Conservation (phyloP, 495 filamentous ascomycete species). For the Penicillium turbatum region DNA sequence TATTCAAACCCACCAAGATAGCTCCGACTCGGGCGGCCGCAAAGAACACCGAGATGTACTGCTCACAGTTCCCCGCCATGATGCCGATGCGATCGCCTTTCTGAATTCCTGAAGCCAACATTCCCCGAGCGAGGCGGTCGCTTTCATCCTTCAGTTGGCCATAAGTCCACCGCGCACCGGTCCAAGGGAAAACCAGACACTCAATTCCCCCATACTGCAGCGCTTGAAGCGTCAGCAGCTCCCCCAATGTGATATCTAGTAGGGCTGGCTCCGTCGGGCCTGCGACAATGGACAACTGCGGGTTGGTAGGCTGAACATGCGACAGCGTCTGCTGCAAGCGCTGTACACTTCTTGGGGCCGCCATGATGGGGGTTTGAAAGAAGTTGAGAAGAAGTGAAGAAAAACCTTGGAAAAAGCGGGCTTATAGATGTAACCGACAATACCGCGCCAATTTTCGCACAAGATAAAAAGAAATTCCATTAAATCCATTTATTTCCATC, state of each 20-base stretch:
- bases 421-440: slow-evolving; percentile 11
- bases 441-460: slow-evolving; percentile 10
- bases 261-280: slow-evolving; percentile 58
- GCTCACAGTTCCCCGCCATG: slow-evolving; percentile 69
- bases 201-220: slow-evolving; percentile 56
- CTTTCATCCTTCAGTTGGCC: slow-evolving; percentile 57
- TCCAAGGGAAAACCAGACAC: slow-evolving; percentile 63
- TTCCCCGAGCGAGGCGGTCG: slow-evolving; percentile 53
- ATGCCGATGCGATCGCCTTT: slow-evolving; percentile 63
- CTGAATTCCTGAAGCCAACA: slow-evolving; percentile 56
- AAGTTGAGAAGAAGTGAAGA: slow-evolving; percentile 9
- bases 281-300: slow-evolving; percentile 49
- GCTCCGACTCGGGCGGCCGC: slow-evolving; percentile 62
- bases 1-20: slow-evolving; percentile 65
- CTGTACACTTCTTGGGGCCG: slow-evolving; percentile 26
- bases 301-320: slow-evolving; percentile 26
- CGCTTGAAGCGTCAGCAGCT: slow-evolving; percentile 58
- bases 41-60: slow-evolving; percentile 66
- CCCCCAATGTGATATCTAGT: slow-evolving; percentile 57
- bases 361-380: slow-evolving; percentile 23
- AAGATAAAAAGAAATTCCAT: not conserved
- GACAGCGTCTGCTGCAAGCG: slow-evolving; percentile 39
- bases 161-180: slow-evolving; percentile 63
- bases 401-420: slow-evolving; percentile 4
- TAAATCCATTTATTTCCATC: slow-evolving; percentile 3